phyloP scores from a whole-genome alignment of 345 rosid species.

The Diplotaxis tenuifolia region DNA sequence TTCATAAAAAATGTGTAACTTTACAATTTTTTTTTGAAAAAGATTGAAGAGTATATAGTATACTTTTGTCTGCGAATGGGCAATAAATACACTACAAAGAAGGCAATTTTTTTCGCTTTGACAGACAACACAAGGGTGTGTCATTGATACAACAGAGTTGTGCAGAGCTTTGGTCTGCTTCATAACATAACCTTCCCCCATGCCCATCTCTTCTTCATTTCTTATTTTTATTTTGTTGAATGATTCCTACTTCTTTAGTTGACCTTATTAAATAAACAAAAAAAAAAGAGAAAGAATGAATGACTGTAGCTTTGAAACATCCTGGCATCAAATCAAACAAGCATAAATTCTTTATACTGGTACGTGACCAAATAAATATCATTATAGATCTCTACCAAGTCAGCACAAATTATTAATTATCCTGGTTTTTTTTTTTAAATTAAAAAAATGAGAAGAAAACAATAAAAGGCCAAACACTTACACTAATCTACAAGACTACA shows the following conservation, averaged over 20 bases:
- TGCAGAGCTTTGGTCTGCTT: conserved; percentile 34
- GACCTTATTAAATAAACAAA: neutral
- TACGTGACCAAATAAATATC: neutral
- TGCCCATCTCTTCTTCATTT: neutral
- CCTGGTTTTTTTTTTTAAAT: neutral
- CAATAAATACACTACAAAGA: conserved; percentile 23
- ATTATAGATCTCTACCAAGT: conserved; percentile 14
- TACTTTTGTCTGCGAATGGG: neutral
- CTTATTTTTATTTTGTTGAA: neutral
- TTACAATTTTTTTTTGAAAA: neutral
- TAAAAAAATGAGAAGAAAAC: neutral
- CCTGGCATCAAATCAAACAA: conserved; percentile 15
- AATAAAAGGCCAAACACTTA: neutral
- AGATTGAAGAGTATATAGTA: neutral
- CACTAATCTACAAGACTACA: conserved; percentile 29
- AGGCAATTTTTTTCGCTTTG: neutral
- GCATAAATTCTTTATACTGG: conserved; percentile 13
- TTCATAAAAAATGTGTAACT: neutral
- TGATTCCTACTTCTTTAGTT: conserved; percentile 10
- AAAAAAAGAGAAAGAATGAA: neutral
- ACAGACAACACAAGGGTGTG: conserved; percentile 31
- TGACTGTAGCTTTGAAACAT: neutral
- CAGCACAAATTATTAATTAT: conserved; percentile 11
- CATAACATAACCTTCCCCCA: neutral
- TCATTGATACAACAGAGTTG: conserved; percentile 33